Evolutionary conservation across 768 basidiomycete genomes (phyloP).

Genomic region (Xerocomus potaroensis): DNA sequence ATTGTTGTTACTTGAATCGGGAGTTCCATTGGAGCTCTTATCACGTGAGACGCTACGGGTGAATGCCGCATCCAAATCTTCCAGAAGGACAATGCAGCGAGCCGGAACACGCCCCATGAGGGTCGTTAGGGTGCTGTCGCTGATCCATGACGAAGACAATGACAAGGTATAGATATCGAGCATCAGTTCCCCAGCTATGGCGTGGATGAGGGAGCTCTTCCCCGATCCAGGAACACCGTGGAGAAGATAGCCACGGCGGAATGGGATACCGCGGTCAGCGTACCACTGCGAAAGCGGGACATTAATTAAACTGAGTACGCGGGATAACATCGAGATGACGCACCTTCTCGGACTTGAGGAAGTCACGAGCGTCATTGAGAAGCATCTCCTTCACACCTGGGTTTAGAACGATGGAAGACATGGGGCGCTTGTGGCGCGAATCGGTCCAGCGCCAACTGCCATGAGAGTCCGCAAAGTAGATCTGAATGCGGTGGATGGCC

Average conservation of each 20-base stretch:
- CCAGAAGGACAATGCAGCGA: conserved; percentile 80
- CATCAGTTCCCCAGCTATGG: conserved; percentile 83
- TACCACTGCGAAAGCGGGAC: conserved; percentile 58
- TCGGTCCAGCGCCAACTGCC: conserved; percentile 88
- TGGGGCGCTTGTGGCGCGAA: conserved; percentile 83
- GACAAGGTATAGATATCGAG: conserved; percentile 93
- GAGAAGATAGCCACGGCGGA: conserved; percentile 82
- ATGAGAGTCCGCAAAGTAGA: conserved; percentile 86
- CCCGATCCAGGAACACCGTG: conserved; percentile 84
- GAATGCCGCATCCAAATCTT: conserved; percentile 89
- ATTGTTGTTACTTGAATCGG: conserved; percentile 32
- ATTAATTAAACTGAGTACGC: background rate
- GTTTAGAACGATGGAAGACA: conserved; percentile 82
- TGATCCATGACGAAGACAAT: conserved; percentile 81
- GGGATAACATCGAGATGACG: conserved; percentile 12
- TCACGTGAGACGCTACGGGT: conserved; percentile 70
- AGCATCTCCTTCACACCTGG: conserved; percentile 90
- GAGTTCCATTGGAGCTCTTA: conserved; percentile 44
- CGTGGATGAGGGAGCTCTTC: conserved; percentile 82
- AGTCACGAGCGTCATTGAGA: conserved; percentile 75
- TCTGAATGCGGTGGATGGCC: conserved; percentile 81
- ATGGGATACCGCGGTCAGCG: conserved; percentile 89
- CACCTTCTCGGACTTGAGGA: conserved; percentile 79
- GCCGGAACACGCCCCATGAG: conserved; percentile 86
- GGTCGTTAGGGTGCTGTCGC: conserved; percentile 78